These are phyloP conservation scores for Fraxinus albicans DNA, from an alignment of 305 asterid species.

Conservation along the genomic window DNA sequence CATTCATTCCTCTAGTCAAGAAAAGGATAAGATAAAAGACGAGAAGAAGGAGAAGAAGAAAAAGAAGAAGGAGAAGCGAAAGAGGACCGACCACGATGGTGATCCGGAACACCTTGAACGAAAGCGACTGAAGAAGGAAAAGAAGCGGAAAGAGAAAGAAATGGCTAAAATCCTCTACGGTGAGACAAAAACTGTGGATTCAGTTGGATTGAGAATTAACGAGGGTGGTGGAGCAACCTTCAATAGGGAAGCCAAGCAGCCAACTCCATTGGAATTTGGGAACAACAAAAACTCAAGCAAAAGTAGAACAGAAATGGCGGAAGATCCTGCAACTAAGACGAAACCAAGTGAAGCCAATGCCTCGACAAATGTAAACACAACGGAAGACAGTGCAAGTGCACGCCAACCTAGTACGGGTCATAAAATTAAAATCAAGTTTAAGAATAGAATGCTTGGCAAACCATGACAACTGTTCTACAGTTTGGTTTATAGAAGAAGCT, in stretches of 20 bases:
- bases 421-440: slow-evolving; percentile 77
- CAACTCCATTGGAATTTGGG: slow-evolving; percentile 20
- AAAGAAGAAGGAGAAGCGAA: slow-evolving; percentile 65
- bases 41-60: slow-evolving; percentile 29
- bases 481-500: not conserved
- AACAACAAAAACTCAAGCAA: slow-evolving; percentile 22
- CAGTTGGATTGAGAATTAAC: slow-evolving; percentile 27
- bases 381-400: slow-evolving; percentile 37
- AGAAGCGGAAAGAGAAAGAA: slow-evolving; percentile 86
- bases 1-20: slow-evolving; percentile 22
- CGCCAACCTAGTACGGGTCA: slow-evolving; percentile 46
- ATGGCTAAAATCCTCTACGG: slow-evolving; percentile 61
- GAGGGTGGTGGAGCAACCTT: slow-evolving; percentile 16
- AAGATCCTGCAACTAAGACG: slow-evolving; percentile 28
- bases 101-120: slow-evolving; percentile 63
- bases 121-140: slow-evolving; percentile 77
- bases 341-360: slow-evolving; percentile 36
- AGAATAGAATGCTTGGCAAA: slow-evolving; percentile 64
- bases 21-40: slow-evolving; percentile 26
- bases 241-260: slow-evolving; percentile 21
- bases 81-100: slow-evolving; percentile 42
- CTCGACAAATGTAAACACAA: slow-evolving; percentile 25
- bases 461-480: slow-evolving; percentile 19
- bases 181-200: slow-evolving; percentile 32
- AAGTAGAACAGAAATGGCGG: slow-evolving; percentile 27